A percentile compares a stretch with the other conserved stretches of the same genome.
Conservation (phyloP, 352 stramenopile species). For the Phytophthora sp. region DNA sequence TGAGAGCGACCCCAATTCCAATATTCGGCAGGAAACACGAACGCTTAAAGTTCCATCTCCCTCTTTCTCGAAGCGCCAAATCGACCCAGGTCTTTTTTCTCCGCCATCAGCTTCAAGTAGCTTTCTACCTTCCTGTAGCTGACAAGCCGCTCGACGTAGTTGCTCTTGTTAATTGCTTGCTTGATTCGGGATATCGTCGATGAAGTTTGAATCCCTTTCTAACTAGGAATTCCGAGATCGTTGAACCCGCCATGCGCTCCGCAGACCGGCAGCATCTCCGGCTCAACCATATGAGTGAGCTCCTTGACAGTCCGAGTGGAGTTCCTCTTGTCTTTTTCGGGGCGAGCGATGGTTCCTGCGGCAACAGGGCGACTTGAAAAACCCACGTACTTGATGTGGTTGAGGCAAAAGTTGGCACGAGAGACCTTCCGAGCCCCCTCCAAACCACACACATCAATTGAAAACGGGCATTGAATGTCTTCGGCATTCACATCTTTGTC, state of each 20-base stretch:
- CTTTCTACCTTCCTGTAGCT: constrained; percentile 14
- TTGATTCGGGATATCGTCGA: constrained; percentile 8
- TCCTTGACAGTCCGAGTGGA: background rate
- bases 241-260: background rate
- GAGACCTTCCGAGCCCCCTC: constrained; percentile 18
- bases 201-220: background rate
- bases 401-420: constrained; percentile 16
- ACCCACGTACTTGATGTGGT: constrained; percentile 20
- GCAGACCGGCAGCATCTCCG: constrained; percentile 8
- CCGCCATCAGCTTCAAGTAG: constrained; percentile 16
- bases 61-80: constrained; percentile 1
- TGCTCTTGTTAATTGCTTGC: background rate
- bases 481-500: background rate
- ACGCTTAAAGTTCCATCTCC: background rate
- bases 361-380: background rate
- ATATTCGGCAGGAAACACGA: constrained; percentile 16
- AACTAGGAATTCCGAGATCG: background rate
- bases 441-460: background rate
- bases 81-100: constrained; percentile 17
- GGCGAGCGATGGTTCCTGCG: background rate
- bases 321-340: constrained; percentile 10
- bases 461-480: background rate
- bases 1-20: background rate
- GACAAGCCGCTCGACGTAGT: background rate
- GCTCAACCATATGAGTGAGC: background rate